These are phyloP conservation scores for Aspergillus sp. DNA, from an alignment of 2,329 filamentous ascomycete species.

Conservation along the genomic window DNA sequence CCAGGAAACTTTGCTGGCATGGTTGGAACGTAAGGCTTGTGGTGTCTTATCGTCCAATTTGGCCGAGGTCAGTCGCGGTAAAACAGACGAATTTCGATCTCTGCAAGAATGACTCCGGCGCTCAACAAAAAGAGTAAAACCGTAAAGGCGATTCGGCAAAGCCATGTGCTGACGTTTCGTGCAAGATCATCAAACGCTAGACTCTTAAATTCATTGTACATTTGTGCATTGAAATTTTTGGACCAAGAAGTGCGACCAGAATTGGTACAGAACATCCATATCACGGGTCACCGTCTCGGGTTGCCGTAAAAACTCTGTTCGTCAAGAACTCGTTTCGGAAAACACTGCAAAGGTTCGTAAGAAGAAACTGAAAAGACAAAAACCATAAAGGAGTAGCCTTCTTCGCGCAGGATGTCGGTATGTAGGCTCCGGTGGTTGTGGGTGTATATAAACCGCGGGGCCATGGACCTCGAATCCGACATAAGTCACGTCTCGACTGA, in stretches of 20 bases:
- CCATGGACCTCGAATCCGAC: not conserved
- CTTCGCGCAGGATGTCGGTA: constrained; percentile 51
- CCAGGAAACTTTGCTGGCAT: constrained; percentile 53
- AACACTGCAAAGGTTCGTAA: constrained; percentile 6
- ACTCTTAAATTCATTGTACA: constrained; percentile 73
- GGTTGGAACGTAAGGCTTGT: constrained; percentile 54
- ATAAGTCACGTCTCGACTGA: constrained; percentile 5
- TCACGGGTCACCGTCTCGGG: constrained; percentile 31
- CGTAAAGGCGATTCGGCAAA: constrained; percentile 67
- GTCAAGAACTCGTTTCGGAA: constrained; percentile 50
- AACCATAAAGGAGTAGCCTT: constrained; percentile 37
- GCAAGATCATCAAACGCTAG: constrained; percentile 64
- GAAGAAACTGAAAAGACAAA: constrained; percentile 42
- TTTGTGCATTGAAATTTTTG: constrained; percentile 69
- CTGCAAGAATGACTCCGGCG: constrained; percentile 49
- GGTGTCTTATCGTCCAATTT: not conserved
- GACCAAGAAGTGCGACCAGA: constrained; percentile 72
- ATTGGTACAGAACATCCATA: constrained; percentile 69
- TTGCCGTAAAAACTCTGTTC: constrained; percentile 47
- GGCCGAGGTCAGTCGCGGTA: constrained; percentile 38
- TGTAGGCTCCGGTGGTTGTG: constrained; percentile 5
- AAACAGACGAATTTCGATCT: constrained; percentile 56
- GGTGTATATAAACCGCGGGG: not conserved
- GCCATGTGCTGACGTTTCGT: constrained; percentile 54
- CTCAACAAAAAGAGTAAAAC: constrained; percentile 56